Evolutionary conservation across 176 grass and related monocot species (phyloP), one percentile per base, ranked within the genome.

Genomic region (Aechmea fasciata): DNA sequence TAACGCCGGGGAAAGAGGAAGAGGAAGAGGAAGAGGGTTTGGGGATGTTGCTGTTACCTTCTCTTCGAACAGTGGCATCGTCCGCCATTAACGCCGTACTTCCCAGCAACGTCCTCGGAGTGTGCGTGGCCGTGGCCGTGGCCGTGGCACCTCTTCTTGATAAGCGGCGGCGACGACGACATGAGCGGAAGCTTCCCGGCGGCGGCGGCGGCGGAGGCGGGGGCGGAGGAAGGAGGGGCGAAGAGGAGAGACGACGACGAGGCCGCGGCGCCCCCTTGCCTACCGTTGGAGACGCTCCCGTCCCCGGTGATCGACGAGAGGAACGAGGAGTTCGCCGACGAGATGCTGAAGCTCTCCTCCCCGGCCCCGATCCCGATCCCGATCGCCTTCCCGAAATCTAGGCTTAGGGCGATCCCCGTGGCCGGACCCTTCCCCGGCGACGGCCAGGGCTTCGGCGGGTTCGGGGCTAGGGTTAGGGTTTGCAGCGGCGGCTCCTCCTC

Each of bases 11-110:
- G 41, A 10, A 24, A 3, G 4, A 10, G 22, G 28, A 3, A 15
- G 25, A 18, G 17, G 23, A 11, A 10, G 11, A 17, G 15, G 55
- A 10, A 1, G 14, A 59, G 55, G 14, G 15, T 61, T 41, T 41
- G 33, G 33, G 33, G 33, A 7, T 41, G 2, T 0, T 11, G 5
- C 48, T 15, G 28, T 69, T 49, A 96, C 92, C 92, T 82, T 76
- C 85, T 82, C 73, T 96, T 96, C 13, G 88, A 91, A 70, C 88
- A 96, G 83, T 96, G 92, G 85, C 92, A 91, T 18, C 92, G 81
- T 15, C 78, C 75, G 1, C 84, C 85, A 29, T 66, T 76, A 68
- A 73, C 55, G 18, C 71, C 83, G 47, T 77, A 69, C 69, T 74
- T 83, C 59, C 82, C 81, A 29, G 71, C 64, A n/a, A 83, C 29